phyloP scores from a whole-genome alignment of 768 basidiomycete species.

The Mycena indigotica region DNA sequence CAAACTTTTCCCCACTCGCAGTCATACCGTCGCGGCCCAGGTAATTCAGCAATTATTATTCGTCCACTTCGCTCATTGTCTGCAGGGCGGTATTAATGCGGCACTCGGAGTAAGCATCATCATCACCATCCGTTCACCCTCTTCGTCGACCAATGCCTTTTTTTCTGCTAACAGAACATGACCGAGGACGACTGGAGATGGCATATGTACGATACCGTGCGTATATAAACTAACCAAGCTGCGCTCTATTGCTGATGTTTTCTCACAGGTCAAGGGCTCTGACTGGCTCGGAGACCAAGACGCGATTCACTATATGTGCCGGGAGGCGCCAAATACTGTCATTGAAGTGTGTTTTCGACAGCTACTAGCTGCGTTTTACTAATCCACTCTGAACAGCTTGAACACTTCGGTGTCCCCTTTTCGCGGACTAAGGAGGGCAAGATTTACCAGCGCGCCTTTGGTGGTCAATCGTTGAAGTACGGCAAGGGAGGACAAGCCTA shows the following conservation, averaged over 20 bases:
- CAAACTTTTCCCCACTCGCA: conserved; percentile 97
- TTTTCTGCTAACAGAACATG: conserved; percentile 70
- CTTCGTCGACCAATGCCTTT: conserved; percentile 5
- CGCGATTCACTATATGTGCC: conserved; percentile 99
- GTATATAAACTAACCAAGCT: conserved; percentile 37
- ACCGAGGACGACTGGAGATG: conserved; percentile 99
- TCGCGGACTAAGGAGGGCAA: conserved; percentile 98
- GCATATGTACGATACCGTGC: conserved; percentile 96
- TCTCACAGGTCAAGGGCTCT: conserved; percentile 89
- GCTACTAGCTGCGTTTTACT: neutral
- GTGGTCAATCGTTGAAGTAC: conserved; percentile 94
- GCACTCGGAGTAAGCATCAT: conserved; percentile 77
- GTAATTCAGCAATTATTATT: conserved; percentile 38
- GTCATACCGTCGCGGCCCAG: conserved; percentile 98
- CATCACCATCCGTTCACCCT: neutral
- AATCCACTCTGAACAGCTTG: conserved; percentile 59
- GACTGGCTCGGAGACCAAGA: conserved; percentile 99
- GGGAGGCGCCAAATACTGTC: conserved; percentile 92
- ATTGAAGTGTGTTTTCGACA: conserved; percentile 62
- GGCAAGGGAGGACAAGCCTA: conserved; percentile 99
- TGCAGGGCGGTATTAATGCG: conserved; percentile 95
- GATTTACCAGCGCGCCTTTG: conserved; percentile 99
- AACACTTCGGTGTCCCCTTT: conserved; percentile 98
- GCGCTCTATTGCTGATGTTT: conserved; percentile 6
- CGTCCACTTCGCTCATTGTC: conserved; percentile 21